Evolutionary conservation across 2,329 filamentous ascomycete genomes (phyloP), one percentile per base, ranked within the genome.

Genomic region (Parastagonospora nodorum): DNA sequence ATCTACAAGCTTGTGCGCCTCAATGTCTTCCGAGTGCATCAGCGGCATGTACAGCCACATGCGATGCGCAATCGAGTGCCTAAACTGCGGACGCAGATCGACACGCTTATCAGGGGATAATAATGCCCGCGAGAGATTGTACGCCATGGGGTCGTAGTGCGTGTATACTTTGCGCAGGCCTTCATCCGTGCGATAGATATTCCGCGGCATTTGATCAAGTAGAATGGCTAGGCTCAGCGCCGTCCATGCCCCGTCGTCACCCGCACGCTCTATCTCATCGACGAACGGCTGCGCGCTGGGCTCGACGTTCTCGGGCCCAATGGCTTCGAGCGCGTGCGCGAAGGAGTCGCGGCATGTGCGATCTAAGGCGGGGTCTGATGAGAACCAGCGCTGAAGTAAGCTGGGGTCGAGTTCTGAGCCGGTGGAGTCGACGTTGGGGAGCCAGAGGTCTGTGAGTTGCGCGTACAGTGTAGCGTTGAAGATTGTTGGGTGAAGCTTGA

Each of bases 161-260:
- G 51, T 71, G 61, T 86, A 87, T 3, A 82, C 75, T 2, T 80
- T 55, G 0, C 75, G 67, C 19, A 82, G 69, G 0, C 74, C 71
- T 0, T 63, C 57, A 7, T 61, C 60, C 0, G 75, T 78, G 11
- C 86, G 83, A 70, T 81, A 85, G 55, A 83, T 77, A 63, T 88
- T 87, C 2, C 86, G 80, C 0, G 85, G 77, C 36, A 88, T 76
- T 62, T 88, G 85, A 55, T 88, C 86, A 2, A 88, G 77, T 2
- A 88, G 75, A 2, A 88, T 58, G 5, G 84, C 60, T 0, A 87
- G 65, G 38, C 77, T 76, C 2, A 88, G 71, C 10, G 76, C 65
- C 4, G 69, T 73, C 42, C 72, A 70, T 1, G 58, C 55, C 10
- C 61, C 61, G 16, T 53, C 42, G 12, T 46, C 39, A 38, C 52